Percentiles rank a stretch among this genome's conserved stretches.
These are phyloP conservation scores for Albugo candida DNA, from an alignment of 352 stramenopile species.

Conservation along the genomic window DNA sequence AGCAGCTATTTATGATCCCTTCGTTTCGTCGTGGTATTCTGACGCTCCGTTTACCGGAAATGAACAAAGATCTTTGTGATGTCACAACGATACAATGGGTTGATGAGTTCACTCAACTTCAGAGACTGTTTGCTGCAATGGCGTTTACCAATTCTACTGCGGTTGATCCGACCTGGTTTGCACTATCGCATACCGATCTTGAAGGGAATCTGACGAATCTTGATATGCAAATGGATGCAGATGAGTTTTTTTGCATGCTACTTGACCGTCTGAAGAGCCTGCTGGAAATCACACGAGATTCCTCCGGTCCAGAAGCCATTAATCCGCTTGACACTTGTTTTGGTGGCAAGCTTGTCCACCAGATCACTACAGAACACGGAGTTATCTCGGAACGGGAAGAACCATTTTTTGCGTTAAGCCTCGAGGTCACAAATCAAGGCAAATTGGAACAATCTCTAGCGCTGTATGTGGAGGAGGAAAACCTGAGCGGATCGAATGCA, in stretches of 20 bases:
- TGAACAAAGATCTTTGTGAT: neutral
- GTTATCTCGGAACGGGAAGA: slow-evolving; percentile 67
- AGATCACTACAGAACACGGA: slow-evolving; percentile 58
- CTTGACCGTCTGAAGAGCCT: slow-evolving; percentile 64
- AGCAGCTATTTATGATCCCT: slow-evolving; percentile 86
- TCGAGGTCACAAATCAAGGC: slow-evolving; percentile 60
- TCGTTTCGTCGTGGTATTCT: slow-evolving; percentile 35
- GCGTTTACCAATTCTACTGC: slow-evolving; percentile 20
- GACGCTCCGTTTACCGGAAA: slow-evolving; percentile 9
- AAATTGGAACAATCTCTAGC: slow-evolving; percentile 34
- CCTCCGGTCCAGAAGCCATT: neutral
- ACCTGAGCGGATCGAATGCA: slow-evolving; percentile 54
- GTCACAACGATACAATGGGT: slow-evolving; percentile 8
- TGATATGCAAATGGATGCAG: slow-evolving; percentile 60
- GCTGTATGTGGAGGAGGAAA: slow-evolving; percentile 54
- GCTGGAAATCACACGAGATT: neutral
- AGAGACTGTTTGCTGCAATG: slow-evolving; percentile 45
- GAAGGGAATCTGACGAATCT: slow-evolving; percentile 56
- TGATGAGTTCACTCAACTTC: slow-evolving; percentile 40
- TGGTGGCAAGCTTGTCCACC: slow-evolving; percentile 58
- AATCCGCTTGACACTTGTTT: slow-evolving; percentile 27
- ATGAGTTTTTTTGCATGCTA: slow-evolving; percentile 65
- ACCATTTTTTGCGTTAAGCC: slow-evolving; percentile 64
- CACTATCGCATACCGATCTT: slow-evolving; percentile 40
- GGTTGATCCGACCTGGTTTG: slow-evolving; percentile 43